Conservation (phyloP, 768 basidiomycete species). For the Austroboletus festivus region DNA sequence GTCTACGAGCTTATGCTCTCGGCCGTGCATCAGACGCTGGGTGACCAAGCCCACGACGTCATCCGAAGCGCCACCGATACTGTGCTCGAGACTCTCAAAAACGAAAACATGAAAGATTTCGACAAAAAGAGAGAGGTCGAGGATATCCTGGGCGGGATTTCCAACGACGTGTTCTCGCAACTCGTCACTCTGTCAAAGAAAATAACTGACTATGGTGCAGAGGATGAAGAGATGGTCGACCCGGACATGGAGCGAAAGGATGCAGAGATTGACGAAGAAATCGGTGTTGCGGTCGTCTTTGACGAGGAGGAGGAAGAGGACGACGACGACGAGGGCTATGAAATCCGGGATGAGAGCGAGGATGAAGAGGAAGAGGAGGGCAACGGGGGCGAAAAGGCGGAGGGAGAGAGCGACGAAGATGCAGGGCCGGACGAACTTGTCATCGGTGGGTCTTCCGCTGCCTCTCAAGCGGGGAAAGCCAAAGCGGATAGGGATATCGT, state of each 20-base stretch:
- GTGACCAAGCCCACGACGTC: slow-evolving; percentile 95
- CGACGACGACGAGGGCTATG: slow-evolving; percentile 86
- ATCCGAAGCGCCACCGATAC: slow-evolving; percentile 94
- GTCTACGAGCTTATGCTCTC: slow-evolving; percentile 91
- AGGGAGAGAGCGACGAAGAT: slow-evolving; percentile 44
- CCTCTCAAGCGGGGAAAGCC: slow-evolving; percentile 40
- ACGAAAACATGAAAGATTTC: slow-evolving; percentile 87
- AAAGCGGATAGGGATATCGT: slow-evolving; percentile 76
- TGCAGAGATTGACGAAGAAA: slow-evolving; percentile 91
- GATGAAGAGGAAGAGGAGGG: slow-evolving; percentile 67
- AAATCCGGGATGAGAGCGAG: slow-evolving; percentile 79
- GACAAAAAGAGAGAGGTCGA: slow-evolving; percentile 96
- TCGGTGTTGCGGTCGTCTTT: slow-evolving; percentile 97
- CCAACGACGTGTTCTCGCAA: slow-evolving; percentile 76
- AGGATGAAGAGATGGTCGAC: slow-evolving; percentile 77
- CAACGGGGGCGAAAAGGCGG: slow-evolving; percentile 40
- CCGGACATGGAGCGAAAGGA: slow-evolving; percentile 80
- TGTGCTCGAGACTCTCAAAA: slow-evolving; percentile 85
- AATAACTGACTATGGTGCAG: slow-evolving; percentile 91
- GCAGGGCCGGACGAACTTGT: slow-evolving; percentile 69
- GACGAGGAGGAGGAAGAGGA: slow-evolving; percentile 97
- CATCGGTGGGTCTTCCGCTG: slow-evolving; percentile 66
- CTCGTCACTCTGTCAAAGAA: slow-evolving; percentile 86
- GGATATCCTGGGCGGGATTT: slow-evolving; percentile 59
- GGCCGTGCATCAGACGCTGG: slow-evolving; percentile 76